These are phyloP conservation scores for Wickerhamomyces tratensis DNA, from an alignment of 805 yeast species.

Conservation along the genomic window DNA sequence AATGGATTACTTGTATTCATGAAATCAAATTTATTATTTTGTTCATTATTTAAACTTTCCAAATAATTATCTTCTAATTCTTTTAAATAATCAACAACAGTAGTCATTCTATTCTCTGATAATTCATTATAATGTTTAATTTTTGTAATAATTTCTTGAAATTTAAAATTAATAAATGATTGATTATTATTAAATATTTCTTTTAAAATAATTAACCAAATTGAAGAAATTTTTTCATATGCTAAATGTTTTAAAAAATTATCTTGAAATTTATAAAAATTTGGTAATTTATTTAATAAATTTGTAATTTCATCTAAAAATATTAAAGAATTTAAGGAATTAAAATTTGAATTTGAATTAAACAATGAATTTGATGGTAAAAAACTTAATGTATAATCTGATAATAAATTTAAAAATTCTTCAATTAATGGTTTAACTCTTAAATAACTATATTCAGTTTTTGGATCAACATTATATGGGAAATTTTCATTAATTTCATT, in stretches of 20 bases:
- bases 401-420: slow-evolving; percentile 60
- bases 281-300: slow-evolving; percentile 55
- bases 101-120: slow-evolving; percentile 31
- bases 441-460: slow-evolving; percentile 67
- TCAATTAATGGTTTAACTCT: slow-evolving; percentile 59
- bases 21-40: slow-evolving; percentile 1
- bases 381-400: slow-evolving; percentile 65
- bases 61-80: slow-evolving; percentile 24
- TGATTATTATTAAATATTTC: slow-evolving; percentile 17
- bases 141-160: slow-evolving; percentile 22
- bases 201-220: slow-evolving; percentile 41
- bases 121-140: slow-evolving; percentile 34
- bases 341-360: slow-evolving; percentile 7
- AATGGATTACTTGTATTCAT: not conserved
- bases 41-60: slow-evolving; percentile 8
- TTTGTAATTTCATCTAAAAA: slow-evolving; percentile 55
- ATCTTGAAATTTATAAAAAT: slow-evolving; percentile 40
- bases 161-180: slow-evolving; percentile 23
- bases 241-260: slow-evolving; percentile 37
- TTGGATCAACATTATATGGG: slow-evolving; percentile 69
- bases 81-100: slow-evolving; percentile 33
- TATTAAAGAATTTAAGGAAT: slow-evolving; percentile 41
- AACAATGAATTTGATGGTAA: slow-evolving; percentile 46
- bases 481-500: slow-evolving; percentile 34
- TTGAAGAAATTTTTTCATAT: slow-evolving; percentile 49